Conservation (phyloP, 2,329 filamentous ascomycete species). For the Aspergillus sp. region DNA sequence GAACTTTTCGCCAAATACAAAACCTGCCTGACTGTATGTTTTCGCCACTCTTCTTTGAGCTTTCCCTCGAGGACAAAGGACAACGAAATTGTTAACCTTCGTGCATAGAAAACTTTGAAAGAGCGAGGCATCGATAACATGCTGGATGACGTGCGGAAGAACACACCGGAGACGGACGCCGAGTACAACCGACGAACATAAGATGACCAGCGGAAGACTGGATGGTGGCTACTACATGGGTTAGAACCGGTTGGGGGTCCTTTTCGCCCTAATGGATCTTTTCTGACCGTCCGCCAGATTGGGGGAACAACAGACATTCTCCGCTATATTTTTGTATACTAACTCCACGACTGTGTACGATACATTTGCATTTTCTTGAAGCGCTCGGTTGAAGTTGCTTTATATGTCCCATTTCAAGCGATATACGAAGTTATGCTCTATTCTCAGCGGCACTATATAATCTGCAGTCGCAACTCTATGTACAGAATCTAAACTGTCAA, state of each 20-base stretch:
- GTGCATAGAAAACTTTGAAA: constrained; percentile 77
- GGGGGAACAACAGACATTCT: not conserved
- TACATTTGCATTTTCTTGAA: constrained; percentile 1
- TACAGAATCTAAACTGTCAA: not conserved
- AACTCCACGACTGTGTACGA: constrained; percentile 7
- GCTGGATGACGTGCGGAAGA: constrained; percentile 84
- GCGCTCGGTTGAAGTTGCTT: constrained; percentile 1
- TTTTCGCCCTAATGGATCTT: no score
- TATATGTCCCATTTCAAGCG: not conserved
- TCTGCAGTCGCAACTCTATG: not conserved
- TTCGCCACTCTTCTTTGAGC: constrained; percentile 5
- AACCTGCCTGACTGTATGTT: constrained; percentile 73
- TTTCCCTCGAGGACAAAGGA: not conserved
- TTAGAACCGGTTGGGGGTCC: no score
- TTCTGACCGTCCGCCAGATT: no score
- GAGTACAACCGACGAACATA: constrained; percentile 55
- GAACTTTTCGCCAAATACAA: constrained; percentile 86
- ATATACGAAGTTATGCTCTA: not conserved
- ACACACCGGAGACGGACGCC: constrained; percentile 83
- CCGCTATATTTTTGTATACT: constrained; percentile 1
- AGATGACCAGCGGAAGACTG: not conserved
- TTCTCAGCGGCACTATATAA: not conserved
- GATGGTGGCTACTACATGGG: no score
- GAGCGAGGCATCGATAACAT: constrained; percentile 89
- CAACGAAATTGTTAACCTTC: not conserved